Evolutionary conservation across 129 eudicot species (phyloP), one percentile per base, ranked within the genome.

Genomic region (Rutidosis leptorrhynchoides): DNA sequence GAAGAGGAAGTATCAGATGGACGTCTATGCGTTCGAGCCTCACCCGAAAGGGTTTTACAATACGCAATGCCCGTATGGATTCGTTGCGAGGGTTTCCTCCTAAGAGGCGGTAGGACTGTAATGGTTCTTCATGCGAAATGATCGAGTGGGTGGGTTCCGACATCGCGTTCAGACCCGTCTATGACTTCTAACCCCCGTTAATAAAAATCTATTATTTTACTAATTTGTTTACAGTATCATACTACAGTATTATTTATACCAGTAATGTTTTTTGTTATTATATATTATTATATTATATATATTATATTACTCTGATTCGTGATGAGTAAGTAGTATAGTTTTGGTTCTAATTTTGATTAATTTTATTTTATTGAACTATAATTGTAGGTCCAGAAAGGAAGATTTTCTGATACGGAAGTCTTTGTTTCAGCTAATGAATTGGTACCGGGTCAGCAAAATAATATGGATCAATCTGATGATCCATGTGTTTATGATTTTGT

Each of bases 351-450:
- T n/a, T n/a, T 63, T 43, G 6, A 27, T 35, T 19, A 30, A 33
- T 67, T 5, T 1, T 0, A 28, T 54, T 5, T 15, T 71, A 40
- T 25, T 67, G 8, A 33, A 55, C n/a, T n/a, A n/a, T n/a, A 40
- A 32, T 40, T 79, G 86, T 68, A 90, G 97, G 85, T 70, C 62
- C 76, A 78, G 52, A 72, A 69, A 60, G 77, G 52, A 56, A 73
- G 68, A 22, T 70, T 75, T 63, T 83, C 74, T 27, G 82, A 81
- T 77, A 78, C 77, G 19, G 83, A 73, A 71, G 69, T 63, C 40
- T 77, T 72, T 15, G 84, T 53, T 63, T 69, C 84, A 22, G 87
- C 81, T 23, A 82, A 79, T 35, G 14, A 74, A 68, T 76, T 58
- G 3, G 37, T 67, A 15, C 70, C 70, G 28, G 27, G 54, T 55